Evolutionary conservation across 2,329 filamentous ascomycete species (phyloP), one percentile per base, ranked within the genome.

Genomic region (Pseudocercospora crystallina): DNA sequence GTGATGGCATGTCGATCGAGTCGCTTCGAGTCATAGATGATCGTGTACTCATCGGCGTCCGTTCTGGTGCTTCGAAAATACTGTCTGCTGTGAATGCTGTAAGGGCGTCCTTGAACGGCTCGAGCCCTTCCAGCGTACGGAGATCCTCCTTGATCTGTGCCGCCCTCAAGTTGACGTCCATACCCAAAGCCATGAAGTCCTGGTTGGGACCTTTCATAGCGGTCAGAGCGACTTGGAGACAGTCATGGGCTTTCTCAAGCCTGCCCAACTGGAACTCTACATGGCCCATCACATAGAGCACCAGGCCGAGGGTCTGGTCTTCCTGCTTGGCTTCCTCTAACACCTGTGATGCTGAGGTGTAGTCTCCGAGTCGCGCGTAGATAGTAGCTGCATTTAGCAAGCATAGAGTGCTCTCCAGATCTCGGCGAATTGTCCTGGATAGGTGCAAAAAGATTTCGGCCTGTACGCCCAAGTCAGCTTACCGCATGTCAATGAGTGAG

Each of bases 321-420:
- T 55, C 42, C 1, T 41, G 50, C n/a, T 63, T 54, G 5, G 58
- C 64, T 11, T 60, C 54, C 11, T 53, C 45, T 20, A 68, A 53
- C 1, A 56, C 53, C n/a, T 54, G 37, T 5, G 56, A 41, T 8
- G 67, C 66, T 5, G 47, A 44, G 13, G 34, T 36, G 26, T 58
- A 62, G n/a, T 68, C 65, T 17, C 65, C 67, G 5, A 67, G 49
- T 8, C 64, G 59, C 5, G 62, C 61, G 35, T 59, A 58, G 2
- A 69, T 62, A 17, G 69, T 47, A 5, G 59, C 64, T 11, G 58
- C 56, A 43, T 69, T 69, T 36, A 69, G 47, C 3, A 59, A 48
- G 20, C 64, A 64, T 7, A 58, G 44, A 9, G 51, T 58, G 36
- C 50, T 57, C 17, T 51, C 43, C 8, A 58, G 32, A 2, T 52